Base-by-base conservation (phyloP, 306 rosid species). In the Cucumis hystrix region DNA sequence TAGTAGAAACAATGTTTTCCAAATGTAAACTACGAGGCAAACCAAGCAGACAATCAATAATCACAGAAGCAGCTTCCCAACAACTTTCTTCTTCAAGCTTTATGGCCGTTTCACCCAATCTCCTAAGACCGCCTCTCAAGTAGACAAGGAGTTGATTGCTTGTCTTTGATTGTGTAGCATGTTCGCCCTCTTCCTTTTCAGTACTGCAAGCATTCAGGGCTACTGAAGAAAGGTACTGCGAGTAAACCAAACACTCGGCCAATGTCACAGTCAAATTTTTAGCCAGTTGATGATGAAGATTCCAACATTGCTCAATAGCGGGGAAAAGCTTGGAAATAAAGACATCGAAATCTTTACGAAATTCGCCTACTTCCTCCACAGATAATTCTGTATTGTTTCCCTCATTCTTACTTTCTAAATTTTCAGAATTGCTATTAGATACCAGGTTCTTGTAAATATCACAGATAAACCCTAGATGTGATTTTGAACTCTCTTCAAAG, bases 11-110 rank as follows among this genome's bases (percentile, higher is more conserved):
- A 67, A 86, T 89, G 85, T 83, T 86, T 74, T 86, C 89, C 68
- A 91, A 81, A 79, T 45, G 74, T 80, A 91, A 86, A 77, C 83
- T 73, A 72, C 23, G 75, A 30, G 96, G 96, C 49, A 83, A 80
- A 74, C 84, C 88, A 77, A 89, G 90, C 74, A 90, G 73, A 83
- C 96, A 93, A 82, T 93, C 96, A 59, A 91, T 87, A 80, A 93
- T 83, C 85, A 88, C 86, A 80, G 88, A 86, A 69, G 98, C 90
- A 87, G 91, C 91, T 85, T 90, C 89, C 98, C 98, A 93, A 88
- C 93, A 91, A 84, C 87, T 80, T 49, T 84, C 85, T 84, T 88
- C 92, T 84, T 91, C 93, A 60, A 91, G 97, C 79, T 67, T 74
- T 61, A 83, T 67, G 79, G 83, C 81, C 64, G 82, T 77, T 82